A percentile compares a stretch with the other conserved stretches of the same genome.
These are phyloP conservation scores for Endothia cerciana DNA, from an alignment of 2,329 filamentous ascomycete genomes.

Conservation along the genomic window DNA sequence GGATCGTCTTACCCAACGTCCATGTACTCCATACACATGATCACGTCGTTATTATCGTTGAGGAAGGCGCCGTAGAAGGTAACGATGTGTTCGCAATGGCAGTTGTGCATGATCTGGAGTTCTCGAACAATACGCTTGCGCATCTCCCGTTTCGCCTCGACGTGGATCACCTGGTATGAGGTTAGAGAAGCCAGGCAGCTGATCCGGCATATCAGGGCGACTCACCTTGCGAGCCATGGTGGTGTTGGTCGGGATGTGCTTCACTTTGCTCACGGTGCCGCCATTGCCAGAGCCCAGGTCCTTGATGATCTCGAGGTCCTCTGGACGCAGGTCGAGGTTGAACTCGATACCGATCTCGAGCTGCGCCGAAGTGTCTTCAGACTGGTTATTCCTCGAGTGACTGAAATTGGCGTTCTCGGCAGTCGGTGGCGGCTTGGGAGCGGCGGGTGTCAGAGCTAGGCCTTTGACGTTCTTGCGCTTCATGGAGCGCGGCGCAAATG, in stretches of 20 bases:
- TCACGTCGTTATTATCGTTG: conserved; percentile 95
- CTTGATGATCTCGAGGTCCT: conserved; percentile 91
- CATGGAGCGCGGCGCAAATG: conserved; percentile 76
- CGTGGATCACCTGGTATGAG: conserved; percentile 81
- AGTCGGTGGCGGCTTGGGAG: conserved; percentile 72
- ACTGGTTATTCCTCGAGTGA: conserved; percentile 59
- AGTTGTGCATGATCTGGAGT: conserved; percentile 97
- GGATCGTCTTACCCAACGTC: conserved; percentile 80
- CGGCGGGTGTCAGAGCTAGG: conserved; percentile 79
- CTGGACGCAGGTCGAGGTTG: conserved; percentile 86
- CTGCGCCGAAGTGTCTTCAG: conserved; percentile 63
- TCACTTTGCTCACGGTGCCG: conserved; percentile 97
- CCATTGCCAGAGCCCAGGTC: conserved; percentile 96
- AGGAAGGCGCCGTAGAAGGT: conserved; percentile 98
- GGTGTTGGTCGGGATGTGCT: conserved; percentile 90
- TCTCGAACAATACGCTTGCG: conserved; percentile 96
- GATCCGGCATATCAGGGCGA: not conserved
- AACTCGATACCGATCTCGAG: conserved; percentile 98
- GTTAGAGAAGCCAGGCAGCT: conserved; percentile 23
- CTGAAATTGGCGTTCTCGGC: conserved; percentile 71
- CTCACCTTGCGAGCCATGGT: conserved; percentile 96
- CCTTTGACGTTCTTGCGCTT: conserved; percentile 99
- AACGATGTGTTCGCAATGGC: conserved; percentile 95
- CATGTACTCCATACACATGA: conserved; percentile 99
- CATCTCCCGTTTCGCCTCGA: conserved; percentile 96